These are phyloP conservation scores for Ajuga reptans DNA, from an alignment of 305 asterid genomes.

Conservation along the genomic window DNA sequence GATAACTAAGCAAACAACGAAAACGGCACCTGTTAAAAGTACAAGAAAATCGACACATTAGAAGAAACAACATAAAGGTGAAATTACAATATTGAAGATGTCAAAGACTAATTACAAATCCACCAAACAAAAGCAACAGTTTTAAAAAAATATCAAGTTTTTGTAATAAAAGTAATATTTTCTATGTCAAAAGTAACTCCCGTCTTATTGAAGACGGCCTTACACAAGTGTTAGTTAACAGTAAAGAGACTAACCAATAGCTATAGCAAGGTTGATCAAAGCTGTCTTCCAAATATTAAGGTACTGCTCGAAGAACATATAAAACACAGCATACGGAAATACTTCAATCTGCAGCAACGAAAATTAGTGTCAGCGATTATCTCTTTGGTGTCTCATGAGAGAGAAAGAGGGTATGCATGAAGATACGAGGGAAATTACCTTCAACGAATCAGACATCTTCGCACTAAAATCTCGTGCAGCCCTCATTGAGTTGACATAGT, in stretches of 20 bases:
- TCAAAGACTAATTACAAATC: not conserved
- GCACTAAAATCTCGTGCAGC: constrained; percentile 93
- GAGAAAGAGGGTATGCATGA: not conserved
- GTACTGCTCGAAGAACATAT: constrained; percentile 92
- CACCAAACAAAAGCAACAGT: no score
- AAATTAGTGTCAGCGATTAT: constrained; percentile 13
- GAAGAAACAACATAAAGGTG: not conserved
- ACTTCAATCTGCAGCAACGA: constrained; percentile 65
- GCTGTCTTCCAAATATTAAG: constrained; percentile 92
- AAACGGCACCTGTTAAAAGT: constrained; percentile 70
- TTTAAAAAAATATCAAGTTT: no score
- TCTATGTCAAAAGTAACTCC: no score
- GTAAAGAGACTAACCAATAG: constrained; percentile 61
- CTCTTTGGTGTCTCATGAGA: not conserved
- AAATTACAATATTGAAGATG: not conserved
- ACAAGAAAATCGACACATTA: not conserved
- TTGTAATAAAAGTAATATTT: no score
- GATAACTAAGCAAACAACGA: constrained; percentile 78
- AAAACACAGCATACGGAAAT: constrained; percentile 85
- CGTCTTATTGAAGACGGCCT: no score
- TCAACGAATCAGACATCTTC: constrained; percentile 62
- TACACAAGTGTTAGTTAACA: no score
- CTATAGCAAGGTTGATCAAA: constrained; percentile 73
- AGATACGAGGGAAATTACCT: constrained; percentile 38
- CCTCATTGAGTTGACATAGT: constrained; percentile 88